Percentiles rank a stretch among this genome's conserved stretches.
These are phyloP conservation scores for Excoecaria cochinchinensis DNA, from an alignment of 345 rosid genomes.

Conservation along the genomic window DNA sequence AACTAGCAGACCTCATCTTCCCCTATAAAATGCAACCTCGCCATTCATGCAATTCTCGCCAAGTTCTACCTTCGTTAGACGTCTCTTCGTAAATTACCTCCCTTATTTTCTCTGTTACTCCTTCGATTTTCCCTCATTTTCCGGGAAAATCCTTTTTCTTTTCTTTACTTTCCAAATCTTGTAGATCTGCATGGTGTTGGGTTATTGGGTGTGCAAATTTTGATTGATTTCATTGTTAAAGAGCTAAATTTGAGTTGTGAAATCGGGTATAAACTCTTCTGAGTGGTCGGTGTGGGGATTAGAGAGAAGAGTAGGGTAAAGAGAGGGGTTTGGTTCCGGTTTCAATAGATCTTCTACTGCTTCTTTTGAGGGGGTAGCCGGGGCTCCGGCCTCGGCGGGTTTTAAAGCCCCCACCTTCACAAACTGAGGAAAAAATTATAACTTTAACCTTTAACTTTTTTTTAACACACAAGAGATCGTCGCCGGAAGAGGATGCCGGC, in stretches of 20 bases:
- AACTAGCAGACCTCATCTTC: neutral
- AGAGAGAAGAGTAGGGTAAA: slow-evolving; percentile 36
- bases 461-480: slow-evolving; percentile 16
- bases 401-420: slow-evolving; percentile 84
- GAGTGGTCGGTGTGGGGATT: slow-evolving; percentile 46
- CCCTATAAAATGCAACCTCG: slow-evolving; percentile 47
- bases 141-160: slow-evolving; percentile 14
- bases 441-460: slow-evolving; percentile 2
- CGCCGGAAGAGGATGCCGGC: slow-evolving; percentile 75
- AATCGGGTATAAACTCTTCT: slow-evolving; percentile 21
- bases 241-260: neutral
- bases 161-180: neutral
- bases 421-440: slow-evolving; percentile 13
- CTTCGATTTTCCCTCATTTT: slow-evolving; percentile 21
- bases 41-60: slow-evolving; percentile 64
- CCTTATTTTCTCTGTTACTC: slow-evolving; percentile 8
- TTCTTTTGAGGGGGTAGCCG: slow-evolving; percentile 99
- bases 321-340: slow-evolving; percentile 40
- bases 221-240: neutral
- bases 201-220: slow-evolving; percentile 22
- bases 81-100: slow-evolving; percentile 7
- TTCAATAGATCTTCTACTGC: slow-evolving; percentile 57
- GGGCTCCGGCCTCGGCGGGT: slow-evolving; percentile 99
- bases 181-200: slow-evolving; percentile 43
- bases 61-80: slow-evolving; percentile 24